phyloP scores from a whole-genome alignment of 1,284 basidiomycete species.

The Ceratobasidium theobromae region DNA sequence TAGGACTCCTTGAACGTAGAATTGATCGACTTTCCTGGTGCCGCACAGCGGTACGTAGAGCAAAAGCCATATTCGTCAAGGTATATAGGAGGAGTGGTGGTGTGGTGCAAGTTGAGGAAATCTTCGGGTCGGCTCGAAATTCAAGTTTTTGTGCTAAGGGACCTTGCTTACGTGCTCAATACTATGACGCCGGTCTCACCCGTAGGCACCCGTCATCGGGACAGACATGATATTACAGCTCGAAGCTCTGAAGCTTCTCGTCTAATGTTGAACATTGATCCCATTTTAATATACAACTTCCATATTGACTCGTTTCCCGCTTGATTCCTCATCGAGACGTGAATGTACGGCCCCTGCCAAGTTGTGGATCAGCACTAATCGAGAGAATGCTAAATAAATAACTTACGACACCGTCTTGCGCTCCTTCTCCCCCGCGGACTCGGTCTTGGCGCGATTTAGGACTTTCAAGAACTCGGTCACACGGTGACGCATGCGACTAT shows the following conservation, averaged over 20 bases:
- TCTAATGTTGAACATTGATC: slow-evolving; percentile 11
- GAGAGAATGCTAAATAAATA: neutral
- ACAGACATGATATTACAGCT: neutral
- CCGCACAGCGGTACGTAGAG: slow-evolving; percentile 36
- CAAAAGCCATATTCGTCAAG: slow-evolving; percentile 30
- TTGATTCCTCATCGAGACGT: slow-evolving; percentile 18
- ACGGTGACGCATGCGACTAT: slow-evolving; percentile 93
- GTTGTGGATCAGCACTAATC: neutral
- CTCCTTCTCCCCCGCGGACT: slow-evolving; percentile 72
- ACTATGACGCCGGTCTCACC: slow-evolving; percentile 32
- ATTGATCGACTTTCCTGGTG: slow-evolving; percentile 34
- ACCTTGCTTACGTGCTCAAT: slow-evolving; percentile 46
- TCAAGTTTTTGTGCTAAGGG: slow-evolving; percentile 26
- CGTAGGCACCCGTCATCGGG: neutral
- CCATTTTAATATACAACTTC: slow-evolving; percentile 22
- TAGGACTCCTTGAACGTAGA: neutral
- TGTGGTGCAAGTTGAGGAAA: slow-evolving; percentile 13
- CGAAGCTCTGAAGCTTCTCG: too few species aligned
- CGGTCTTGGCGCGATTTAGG: slow-evolving; percentile 96
- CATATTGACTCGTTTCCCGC: neutral
- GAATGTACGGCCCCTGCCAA: slow-evolving; percentile 27
- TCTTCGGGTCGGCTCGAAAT: slow-evolving; percentile 17
- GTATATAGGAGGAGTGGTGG: slow-evolving; percentile 15
- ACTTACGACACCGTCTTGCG: slow-evolving; percentile 86
- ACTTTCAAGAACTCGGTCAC: slow-evolving; percentile 98